Evolutionary conservation across 192 early-diverging fungal genomes (phyloP), one percentile per base, ranked within the genome.

Genomic region (Martensiomyces pterosporus): DNA sequence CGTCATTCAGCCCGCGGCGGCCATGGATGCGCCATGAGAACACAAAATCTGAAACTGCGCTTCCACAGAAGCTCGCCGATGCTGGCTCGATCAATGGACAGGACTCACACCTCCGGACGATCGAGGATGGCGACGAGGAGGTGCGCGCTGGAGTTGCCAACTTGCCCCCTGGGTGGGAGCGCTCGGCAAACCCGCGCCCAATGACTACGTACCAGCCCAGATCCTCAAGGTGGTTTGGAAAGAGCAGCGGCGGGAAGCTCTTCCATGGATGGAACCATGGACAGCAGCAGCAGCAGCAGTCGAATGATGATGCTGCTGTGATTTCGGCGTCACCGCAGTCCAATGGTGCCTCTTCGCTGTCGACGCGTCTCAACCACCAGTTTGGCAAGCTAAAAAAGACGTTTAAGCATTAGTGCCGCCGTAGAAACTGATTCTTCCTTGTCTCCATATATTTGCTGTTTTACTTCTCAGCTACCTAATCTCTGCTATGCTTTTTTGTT

Each of bases 21-120:
- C 69, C 69, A 17, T 72, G 69, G 69, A 26, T 65, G 50, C 57
- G 39, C 42, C 53, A 60, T 10, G 69, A 64, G 16, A 60, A 32
- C 21, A 49, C 61, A 1, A 38, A 54, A 1, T 72, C 69, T 2
- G 69, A 72, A 24, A 49, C 69, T 9, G 69, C 69, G 24, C 50
- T 72, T 4, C 41, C 53, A 23, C 49, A 47, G 41, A 49, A 39
- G 43, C 33, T 16, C 12, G 22, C 22, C 4, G 14, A 33, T 21
- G 32, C 37, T 5, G 29, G 29, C 5, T 32, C 29, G 29, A 5
- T 32, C 6, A n/a, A n/a, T n/a, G 29, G 29, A 5, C 29, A 32
- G 29, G 6, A 32, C 29, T 32, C 29, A 32, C 6, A 19, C 19
- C 13, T 12, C 17, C 13, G 16, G 15, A 19, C 24, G 19, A 43